phyloP scores from a whole-genome alignment of 1,284 basidiomycete genomes.

The Golubevia pallescens region DNA sequence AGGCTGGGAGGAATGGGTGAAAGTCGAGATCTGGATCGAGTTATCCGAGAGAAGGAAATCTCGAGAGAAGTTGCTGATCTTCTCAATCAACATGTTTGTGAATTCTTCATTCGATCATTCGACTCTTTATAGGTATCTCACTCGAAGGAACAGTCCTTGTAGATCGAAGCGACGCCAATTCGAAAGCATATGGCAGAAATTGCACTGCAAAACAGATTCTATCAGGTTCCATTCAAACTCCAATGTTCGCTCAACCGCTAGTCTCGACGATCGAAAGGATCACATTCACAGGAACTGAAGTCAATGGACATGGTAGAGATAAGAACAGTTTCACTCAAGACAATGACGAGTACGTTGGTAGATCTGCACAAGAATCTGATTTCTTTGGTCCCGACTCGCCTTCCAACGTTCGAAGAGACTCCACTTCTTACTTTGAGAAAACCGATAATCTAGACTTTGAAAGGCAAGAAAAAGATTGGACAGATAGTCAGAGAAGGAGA shows the following conservation, averaged over 20 bases:
- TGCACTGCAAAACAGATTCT: slow-evolving; percentile 51
- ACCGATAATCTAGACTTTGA: slow-evolving; percentile 4
- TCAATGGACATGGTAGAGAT: slow-evolving; percentile 32
- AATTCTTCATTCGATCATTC: not conserved
- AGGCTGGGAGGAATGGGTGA: not conserved
- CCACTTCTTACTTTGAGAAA: slow-evolving; percentile 7
- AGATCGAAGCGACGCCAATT: slow-evolving; percentile 79
- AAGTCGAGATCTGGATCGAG: not conserved
- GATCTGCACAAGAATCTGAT: slow-evolving; percentile 19
- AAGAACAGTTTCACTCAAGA: slow-evolving; percentile 29
- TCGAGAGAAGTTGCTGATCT: too few relatives aligned
- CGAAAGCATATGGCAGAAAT: slow-evolving; percentile 57
- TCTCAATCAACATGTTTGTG: not conserved
- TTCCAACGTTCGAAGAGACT: slow-evolving; percentile 8
- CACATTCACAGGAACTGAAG: slow-evolving; percentile 27
- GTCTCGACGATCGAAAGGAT: slow-evolving; percentile 40
- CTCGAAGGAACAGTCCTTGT: slow-evolving; percentile 93
- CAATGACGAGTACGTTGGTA: slow-evolving; percentile 19
- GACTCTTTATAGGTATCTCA: slow-evolving; percentile 68
- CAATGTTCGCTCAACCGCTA: slow-evolving; percentile 27
- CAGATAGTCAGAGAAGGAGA: slow-evolving; percentile 9
- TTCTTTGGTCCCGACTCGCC: slow-evolving; percentile 19
- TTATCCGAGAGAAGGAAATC: too few relatives aligned
- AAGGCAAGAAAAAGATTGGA: slow-evolving; percentile 1
- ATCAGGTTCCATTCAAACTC: slow-evolving; percentile 36